Percentiles rank a stretch among this genome's conserved stretches.
Conservation (phyloP, 2,329 filamentous ascomycete species). For the Exophiala bonariae region DNA sequence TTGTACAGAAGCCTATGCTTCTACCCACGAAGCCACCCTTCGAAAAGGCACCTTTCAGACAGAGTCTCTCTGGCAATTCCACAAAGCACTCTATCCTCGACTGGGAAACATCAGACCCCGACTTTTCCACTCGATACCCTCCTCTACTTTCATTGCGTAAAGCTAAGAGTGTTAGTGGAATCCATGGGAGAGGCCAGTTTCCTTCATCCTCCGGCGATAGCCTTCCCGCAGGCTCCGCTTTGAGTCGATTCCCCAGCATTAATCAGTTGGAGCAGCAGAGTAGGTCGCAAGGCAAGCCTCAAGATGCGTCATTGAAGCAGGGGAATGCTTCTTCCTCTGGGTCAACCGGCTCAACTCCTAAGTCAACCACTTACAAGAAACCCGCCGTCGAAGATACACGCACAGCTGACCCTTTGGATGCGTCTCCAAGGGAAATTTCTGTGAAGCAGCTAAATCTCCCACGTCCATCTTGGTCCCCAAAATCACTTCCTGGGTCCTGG, state of each 20-base stretch:
- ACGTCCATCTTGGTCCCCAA: background rate
- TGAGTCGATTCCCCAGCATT: conserved; percentile 23
- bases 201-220: background rate
- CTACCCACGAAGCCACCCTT: background rate
- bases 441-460: conserved; percentile 10
- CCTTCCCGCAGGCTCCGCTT: conserved; percentile 10
- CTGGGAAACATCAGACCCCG: conserved; percentile 32
- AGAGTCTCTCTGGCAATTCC: too few relatives aligned
- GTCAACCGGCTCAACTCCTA: too few relatives aligned
- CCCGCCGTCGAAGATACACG: conserved; percentile 13
- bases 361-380: conserved; percentile 11
- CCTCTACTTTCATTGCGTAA: conserved; percentile 32
- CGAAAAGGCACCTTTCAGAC: too few relatives aligned
- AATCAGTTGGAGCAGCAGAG: conserved; percentile 19
- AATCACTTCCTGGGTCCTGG: conserved; percentile 27
- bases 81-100: conserved; percentile 37
- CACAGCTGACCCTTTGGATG: too few relatives aligned
- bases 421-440: conserved; percentile 5
- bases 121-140: conserved; percentile 36
- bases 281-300: background rate
- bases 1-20: background rate
- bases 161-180: conserved; percentile 17
- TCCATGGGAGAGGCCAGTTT: conserved; percentile 6
- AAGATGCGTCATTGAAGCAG: background rate
- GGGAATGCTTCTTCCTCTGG: background rate